These are phyloP conservation scores for Starmerella apis DNA, from an alignment of 805 yeast species.

Conservation along the genomic window DNA sequence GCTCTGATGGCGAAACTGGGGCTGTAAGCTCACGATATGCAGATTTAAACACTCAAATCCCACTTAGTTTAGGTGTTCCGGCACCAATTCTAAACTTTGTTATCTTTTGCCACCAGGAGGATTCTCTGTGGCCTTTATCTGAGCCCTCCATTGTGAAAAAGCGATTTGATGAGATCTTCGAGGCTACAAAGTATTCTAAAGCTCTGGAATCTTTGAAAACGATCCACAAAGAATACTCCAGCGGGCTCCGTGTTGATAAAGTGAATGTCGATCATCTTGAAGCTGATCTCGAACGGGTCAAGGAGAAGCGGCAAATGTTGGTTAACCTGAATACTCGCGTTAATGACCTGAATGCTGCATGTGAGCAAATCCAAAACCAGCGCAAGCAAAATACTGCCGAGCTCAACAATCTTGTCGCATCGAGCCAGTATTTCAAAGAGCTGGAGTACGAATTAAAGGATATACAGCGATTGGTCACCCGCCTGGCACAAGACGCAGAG, in stretches of 20 bases:
- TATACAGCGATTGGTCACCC: neutral
- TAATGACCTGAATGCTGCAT: conserved; percentile 39
- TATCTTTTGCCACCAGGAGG: conserved; percentile 95
- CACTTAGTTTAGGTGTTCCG: conserved; percentile 77
- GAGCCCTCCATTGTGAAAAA: conserved; percentile 85
- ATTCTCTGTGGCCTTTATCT: conserved; percentile 81
- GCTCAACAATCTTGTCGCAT: conserved; percentile 32
- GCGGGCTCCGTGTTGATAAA: conserved; percentile 63
- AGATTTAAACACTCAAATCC: conserved; percentile 74
- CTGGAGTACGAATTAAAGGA: conserved; percentile 12
- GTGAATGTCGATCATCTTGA: conserved; percentile 70
- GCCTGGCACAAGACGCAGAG: conserved; percentile 8
- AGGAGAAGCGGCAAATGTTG: conserved; percentile 43
- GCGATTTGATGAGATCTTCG: conserved; percentile 91
- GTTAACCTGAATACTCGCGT: conserved; percentile 38
- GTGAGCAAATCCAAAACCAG: conserved; percentile 40
- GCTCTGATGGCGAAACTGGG: conserved; percentile 1
- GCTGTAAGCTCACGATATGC: conserved; percentile 57
- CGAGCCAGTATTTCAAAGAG: conserved; percentile 12
- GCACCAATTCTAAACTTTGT: conserved; percentile 82
- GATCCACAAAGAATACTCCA: conserved; percentile 64
- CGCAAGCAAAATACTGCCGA: conserved; percentile 47
- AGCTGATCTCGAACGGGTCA: conserved; percentile 64
- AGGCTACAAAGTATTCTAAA: conserved; percentile 85
- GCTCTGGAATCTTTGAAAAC: conserved; percentile 70